Evolutionary conservation across 2,329 filamentous ascomycete species (phyloP).

Genomic region (Sporothrix inflata): DNA sequence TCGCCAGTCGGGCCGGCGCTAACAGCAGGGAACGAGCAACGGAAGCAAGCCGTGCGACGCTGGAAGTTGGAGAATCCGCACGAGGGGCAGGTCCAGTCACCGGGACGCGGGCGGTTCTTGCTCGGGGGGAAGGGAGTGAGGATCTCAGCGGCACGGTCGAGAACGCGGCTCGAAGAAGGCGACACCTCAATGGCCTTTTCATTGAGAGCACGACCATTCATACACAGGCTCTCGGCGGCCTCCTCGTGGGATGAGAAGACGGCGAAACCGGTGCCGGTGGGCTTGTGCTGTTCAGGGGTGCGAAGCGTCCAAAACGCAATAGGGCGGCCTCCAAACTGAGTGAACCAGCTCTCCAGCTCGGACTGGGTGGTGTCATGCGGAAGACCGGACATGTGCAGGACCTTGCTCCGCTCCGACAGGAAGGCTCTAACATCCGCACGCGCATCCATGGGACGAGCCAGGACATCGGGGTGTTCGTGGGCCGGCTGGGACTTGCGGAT

Average conservation of each 20-base stretch:
- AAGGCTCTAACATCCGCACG: constrained; percentile 95
- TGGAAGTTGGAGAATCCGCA: constrained; percentile 99
- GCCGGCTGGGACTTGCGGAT: constrained; percentile 95
- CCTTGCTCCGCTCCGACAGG: constrained; percentile 93
- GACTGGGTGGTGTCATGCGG: constrained; percentile 98
- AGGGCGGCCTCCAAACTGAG: constrained; percentile 93
- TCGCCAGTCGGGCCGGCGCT: constrained; percentile 73
- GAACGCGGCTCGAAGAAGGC: constrained; percentile 92
- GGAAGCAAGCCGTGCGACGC: constrained; percentile 96
- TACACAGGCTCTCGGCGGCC: constrained; percentile 96
- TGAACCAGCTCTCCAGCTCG: constrained; percentile 99
- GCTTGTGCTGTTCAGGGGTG: constrained; percentile 98
- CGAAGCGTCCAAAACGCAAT: constrained; percentile 99
- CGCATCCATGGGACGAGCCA: constrained; percentile 95
- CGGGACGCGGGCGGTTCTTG: constrained; percentile 95
- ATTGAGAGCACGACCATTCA: constrained; percentile 97
- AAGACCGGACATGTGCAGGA: constrained; percentile 95
- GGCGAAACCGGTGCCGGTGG: constrained; percentile 96
- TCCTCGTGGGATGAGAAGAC: constrained; percentile 99
- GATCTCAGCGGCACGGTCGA: constrained; percentile 94
- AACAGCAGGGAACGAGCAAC: constrained; percentile 97
- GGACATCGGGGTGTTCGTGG: constrained; percentile 90
- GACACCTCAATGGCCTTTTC: constrained; percentile 99
- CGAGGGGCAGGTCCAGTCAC: constrained; percentile 98
- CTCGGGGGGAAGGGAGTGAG: constrained; percentile 96